phyloP scores from a whole-genome alignment of 371 early-diverging fungal species.

The Coemansia sp. region DNA sequence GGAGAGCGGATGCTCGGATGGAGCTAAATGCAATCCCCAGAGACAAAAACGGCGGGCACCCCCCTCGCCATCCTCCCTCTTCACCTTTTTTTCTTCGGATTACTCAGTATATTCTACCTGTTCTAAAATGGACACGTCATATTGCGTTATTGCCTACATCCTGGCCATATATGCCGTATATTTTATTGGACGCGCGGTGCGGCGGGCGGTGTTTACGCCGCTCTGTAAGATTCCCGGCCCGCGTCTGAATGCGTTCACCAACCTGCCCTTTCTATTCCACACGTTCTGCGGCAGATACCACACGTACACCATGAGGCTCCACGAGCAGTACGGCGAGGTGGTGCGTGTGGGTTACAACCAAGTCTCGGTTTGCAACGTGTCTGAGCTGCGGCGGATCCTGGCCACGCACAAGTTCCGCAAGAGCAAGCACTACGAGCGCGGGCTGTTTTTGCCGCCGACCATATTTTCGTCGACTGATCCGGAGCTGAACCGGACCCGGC shows the following conservation, averaged over 20 bases:
- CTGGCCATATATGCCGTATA: neutral
- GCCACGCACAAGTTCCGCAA: constrained; percentile 45
- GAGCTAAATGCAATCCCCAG: neutral
- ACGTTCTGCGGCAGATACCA: constrained; percentile 22
- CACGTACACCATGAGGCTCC: constrained; percentile 25
- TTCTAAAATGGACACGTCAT: neutral
- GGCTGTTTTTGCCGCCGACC: constrained; percentile 10
- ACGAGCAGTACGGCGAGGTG: constrained; percentile 41
- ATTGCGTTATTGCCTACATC: neutral
- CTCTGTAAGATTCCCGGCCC: constrained; percentile 43
- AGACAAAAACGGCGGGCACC: too few relatives aligned
- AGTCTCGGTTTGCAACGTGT: constrained; percentile 31
- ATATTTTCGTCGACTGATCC: constrained; percentile 38
- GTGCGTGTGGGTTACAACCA: constrained; percentile 49
- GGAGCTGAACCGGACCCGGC: constrained; percentile 32
- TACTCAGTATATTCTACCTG: neutral
- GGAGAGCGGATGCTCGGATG: neutral
- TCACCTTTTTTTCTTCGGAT: neutral
- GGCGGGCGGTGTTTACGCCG: constrained; percentile 16
- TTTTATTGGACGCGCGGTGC: constrained; percentile 2
- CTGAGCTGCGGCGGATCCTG: constrained; percentile 36
- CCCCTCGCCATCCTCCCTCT: too few relatives aligned
- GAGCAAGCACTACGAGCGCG: constrained; percentile 31
- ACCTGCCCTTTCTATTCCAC: constrained; percentile 17
- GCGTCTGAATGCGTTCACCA: constrained; percentile 26